phyloP scores from a whole-genome alignment of 225 moss, liverwort and hornwort genomes.

The Pseudisothecium myosuroides region DNA sequence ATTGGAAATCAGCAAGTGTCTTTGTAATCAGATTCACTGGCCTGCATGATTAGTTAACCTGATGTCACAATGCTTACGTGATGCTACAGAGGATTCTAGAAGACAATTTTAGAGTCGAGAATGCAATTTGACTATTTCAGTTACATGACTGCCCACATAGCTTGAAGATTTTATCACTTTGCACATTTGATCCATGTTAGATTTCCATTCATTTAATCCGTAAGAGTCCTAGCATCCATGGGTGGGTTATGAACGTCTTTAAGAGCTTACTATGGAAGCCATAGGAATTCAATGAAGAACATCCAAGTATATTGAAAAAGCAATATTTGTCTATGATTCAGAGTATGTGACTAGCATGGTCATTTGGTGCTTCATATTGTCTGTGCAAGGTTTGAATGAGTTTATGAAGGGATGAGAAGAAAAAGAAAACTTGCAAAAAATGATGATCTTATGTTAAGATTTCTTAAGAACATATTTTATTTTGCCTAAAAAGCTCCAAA shows the following conservation, averaged over 20 bases:
- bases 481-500: not conserved
- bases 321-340: not conserved
- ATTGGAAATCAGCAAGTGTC: slow-evolving; percentile 21
- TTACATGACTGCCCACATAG: not conserved
- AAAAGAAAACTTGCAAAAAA: not conserved
- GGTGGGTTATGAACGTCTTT: not conserved
- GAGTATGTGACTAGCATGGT: not conserved
- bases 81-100: not conserved
- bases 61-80: not conserved
- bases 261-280: not conserved
- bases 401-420: not conserved
- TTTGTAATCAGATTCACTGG: slow-evolving; percentile 16
- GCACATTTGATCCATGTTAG: not conserved
- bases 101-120: not conserved
- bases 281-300: not conserved
- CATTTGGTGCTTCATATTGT: not conserved
- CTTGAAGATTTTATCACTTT: too few relatives aligned
- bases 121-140: not conserved
- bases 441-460: too few relatives aligned
- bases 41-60: slow-evolving; percentile 7
- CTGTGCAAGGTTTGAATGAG: fast-evolving
- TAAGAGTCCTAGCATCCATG: fast-evolving
- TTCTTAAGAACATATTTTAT: not conserved
- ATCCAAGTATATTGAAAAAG: not conserved
- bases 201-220: not conserved